Percentiles rank a stretch among this genome's conserved stretches.
Conservation (phyloP, 768 basidiomycete species). For the Pulveroboletus frians region DNA sequence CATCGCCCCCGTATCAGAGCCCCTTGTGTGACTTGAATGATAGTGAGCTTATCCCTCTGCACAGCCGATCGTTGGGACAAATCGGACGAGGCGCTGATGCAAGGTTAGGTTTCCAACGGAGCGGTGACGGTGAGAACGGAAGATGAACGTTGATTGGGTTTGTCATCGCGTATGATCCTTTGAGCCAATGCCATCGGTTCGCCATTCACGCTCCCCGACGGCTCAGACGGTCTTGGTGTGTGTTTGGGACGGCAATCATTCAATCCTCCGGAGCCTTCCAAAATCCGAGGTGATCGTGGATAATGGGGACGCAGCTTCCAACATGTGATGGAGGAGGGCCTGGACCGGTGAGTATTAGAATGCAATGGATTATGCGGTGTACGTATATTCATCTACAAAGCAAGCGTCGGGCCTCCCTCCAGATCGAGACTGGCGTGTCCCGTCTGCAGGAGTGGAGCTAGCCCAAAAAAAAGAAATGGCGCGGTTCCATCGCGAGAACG, state of each 20-base stretch:
- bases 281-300: constrained; percentile 30
- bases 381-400: constrained; percentile 20
- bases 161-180: background rate
- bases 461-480: constrained; percentile 7
- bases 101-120: constrained; percentile 1
- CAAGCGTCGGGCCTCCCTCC: constrained; percentile 8
- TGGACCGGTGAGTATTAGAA: constrained; percentile 7
- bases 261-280: constrained; percentile 9
- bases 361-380: constrained; percentile 27
- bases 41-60: background rate
- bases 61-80: constrained; percentile 5
- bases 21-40: no score
- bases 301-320: no score
- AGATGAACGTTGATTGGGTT: background rate
- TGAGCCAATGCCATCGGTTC: background rate
- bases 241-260: constrained; percentile 18
- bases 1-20: background rate
- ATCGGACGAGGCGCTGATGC: background rate
- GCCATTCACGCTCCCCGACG: background rate
- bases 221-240: background rate
- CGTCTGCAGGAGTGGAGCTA: background rate
- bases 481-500: constrained; percentile 22
- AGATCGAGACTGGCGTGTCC: constrained; percentile 6
- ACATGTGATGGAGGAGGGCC: background rate
- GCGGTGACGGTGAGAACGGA: constrained; percentile 16